Conservation (phyloP, 1,284 basidiomycete species). For the Volvariella surrecta region DNA sequence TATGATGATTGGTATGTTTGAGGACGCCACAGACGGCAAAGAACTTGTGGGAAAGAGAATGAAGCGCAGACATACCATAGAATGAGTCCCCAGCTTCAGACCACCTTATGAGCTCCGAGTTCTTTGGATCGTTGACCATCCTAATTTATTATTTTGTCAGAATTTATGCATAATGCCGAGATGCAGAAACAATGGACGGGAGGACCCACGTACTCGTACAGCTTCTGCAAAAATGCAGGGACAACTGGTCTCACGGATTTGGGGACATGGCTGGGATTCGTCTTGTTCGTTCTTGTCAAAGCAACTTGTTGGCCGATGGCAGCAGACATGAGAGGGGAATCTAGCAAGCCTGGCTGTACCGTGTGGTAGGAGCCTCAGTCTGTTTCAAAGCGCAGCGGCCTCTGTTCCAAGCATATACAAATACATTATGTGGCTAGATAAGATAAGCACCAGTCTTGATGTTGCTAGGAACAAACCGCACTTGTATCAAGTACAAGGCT, state of each 20-base stretch:
- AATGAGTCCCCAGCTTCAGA: constrained; percentile 86
- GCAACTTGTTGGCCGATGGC: constrained; percentile 38
- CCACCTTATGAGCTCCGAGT: constrained; percentile 86
- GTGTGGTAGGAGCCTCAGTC: neutral
- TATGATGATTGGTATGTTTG: constrained; percentile 20
- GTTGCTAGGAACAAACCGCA: no score
- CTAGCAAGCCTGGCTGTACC: neutral
- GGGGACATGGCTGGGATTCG: constrained; percentile 33
- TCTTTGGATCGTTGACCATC: constrained; percentile 85
- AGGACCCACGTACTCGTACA: constrained; percentile 65
- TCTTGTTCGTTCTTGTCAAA: constrained; percentile 36
- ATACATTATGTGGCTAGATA: neutral
- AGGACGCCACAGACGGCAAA: neutral
- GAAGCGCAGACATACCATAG: constrained; percentile 52
- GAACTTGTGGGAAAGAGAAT: constrained; percentile 2
- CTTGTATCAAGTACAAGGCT: no score
- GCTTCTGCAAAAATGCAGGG: constrained; percentile 88
- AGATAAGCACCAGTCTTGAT: no score
- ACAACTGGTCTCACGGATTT: constrained; percentile 50
- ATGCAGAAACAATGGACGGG: constrained; percentile 1
- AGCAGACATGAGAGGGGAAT: constrained; percentile 4
- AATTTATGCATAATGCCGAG: neutral
- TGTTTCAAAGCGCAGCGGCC: neutral
- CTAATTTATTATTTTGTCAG: constrained; percentile 28
- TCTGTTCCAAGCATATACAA: neutral